Percentiles rank a stretch among this genome's conserved stretches.
These are phyloP conservation scores for Camellia lanceoleosa DNA, from an alignment of 148 eudicot species.

Conservation along the genomic window DNA sequence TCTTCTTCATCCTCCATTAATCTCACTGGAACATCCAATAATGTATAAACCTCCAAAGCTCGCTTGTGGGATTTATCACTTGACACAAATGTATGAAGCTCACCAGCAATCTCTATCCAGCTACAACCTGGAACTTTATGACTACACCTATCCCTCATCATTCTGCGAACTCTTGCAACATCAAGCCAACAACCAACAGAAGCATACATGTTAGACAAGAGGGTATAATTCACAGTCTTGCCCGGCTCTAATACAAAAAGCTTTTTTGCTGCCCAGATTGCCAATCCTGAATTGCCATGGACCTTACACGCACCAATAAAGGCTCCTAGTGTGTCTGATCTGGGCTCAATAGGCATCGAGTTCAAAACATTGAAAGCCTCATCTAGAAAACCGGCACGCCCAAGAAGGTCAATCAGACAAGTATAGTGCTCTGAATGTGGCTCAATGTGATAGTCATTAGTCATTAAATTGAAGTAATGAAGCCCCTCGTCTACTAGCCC, in stretches of 20 bases:
- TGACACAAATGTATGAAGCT: conserved; percentile 29
- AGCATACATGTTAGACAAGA: conserved; percentile 64
- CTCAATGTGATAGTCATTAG: conserved; percentile 33
- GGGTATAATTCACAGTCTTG: conserved; percentile 44
- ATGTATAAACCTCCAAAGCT: conserved; percentile 20
- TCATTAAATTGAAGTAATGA: conserved; percentile 54
- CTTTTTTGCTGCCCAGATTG: conserved; percentile 54
- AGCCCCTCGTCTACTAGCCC: conserved; percentile 55
- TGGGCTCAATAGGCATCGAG: conserved; percentile 32
- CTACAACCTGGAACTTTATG: conserved; percentile 59
- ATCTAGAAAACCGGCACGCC: conserved; percentile 48
- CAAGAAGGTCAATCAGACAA: conserved; percentile 62
- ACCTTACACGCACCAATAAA: conserved; percentile 59
- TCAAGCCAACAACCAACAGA: conserved; percentile 55
- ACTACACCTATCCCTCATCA: conserved; percentile 29
- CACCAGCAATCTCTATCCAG: conserved; percentile 47
- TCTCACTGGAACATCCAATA: conserved; percentile 22
- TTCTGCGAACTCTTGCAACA: conserved; percentile 48
- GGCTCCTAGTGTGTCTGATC: conserved; percentile 48
- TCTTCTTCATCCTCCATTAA: conserved; percentile 22
- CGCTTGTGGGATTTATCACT: conserved; percentile 27
- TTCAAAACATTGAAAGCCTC: conserved; percentile 51
- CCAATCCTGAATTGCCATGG: conserved; percentile 47
- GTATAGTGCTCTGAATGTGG: conserved; percentile 63
- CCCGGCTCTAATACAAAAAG: conserved; percentile 39